phyloP scores from a whole-genome alignment of 768 basidiomycete species.

The Arthromyces matolae region DNA sequence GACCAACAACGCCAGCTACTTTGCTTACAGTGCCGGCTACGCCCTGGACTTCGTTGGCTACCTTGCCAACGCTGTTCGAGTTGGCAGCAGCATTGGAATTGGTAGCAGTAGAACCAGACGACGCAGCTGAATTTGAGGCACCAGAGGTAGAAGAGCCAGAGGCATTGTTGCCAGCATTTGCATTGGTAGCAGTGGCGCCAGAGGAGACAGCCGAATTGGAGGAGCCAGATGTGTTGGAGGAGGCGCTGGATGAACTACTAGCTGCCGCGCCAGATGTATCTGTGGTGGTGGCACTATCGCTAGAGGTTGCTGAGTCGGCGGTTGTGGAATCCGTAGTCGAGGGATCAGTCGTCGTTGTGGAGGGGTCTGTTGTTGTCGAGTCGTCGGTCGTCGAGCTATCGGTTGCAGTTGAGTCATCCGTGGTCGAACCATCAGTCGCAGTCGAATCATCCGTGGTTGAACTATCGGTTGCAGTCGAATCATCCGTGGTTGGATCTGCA shows the following conservation, averaged over 20 bases:
- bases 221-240: too few relatives aligned
- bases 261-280: not conserved
- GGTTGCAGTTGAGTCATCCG: not conserved
- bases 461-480: not conserved
- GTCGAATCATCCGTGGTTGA: not conserved
- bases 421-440: not conserved
- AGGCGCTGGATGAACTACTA: not conserved
- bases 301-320: not conserved
- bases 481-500: not conserved
- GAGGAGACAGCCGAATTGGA: too few relatives aligned
- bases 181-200: not conserved
- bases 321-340: not conserved
- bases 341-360: too few relatives aligned
- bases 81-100: too few relatives aligned
- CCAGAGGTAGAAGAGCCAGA: not conserved
- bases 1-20: slow-evolving; percentile 2
- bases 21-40: slow-evolving; percentile 5
- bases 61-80: not conserved
- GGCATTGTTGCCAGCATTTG: not conserved
- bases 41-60: not conserved
- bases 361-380: too few relatives aligned
- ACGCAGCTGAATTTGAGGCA: not conserved
- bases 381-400: not conserved
- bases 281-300: not conserved
- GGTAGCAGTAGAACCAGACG: not conserved